These are phyloP conservation scores for Pseudophaeomoniella oleicola DNA, from an alignment of 2,329 filamentous ascomycete species.

Conservation along the genomic window DNA sequence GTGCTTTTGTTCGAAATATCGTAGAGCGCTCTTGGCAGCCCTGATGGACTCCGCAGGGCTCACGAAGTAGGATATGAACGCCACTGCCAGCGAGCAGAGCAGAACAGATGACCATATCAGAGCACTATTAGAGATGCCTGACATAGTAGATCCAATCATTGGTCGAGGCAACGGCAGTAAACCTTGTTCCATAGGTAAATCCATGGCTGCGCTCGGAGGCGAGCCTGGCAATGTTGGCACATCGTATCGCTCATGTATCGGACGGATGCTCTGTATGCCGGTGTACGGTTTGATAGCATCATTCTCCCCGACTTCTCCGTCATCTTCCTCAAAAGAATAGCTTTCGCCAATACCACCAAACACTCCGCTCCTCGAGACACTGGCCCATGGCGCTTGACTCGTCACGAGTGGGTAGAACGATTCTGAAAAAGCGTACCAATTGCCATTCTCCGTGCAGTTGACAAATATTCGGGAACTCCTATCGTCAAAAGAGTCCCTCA, in stretches of 20 bases:
- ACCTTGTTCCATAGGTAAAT: not conserved
- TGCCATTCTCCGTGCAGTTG: conserved; percentile 71
- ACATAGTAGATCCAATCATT: not conserved
- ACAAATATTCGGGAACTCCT: conserved; percentile 61
- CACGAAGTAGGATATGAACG: not conserved
- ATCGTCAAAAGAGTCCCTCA: conserved; percentile 29
- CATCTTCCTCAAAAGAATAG: not conserved
- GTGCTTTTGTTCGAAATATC: not conserved
- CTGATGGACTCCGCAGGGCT: not conserved
- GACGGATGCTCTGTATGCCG: not conserved
- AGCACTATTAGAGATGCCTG: not conserved
- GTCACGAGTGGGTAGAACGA: conserved; percentile 73
- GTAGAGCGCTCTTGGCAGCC: not conserved
- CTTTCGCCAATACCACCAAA: not conserved
- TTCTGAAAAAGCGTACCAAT: conserved; percentile 91
- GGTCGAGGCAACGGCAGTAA: not conserved
- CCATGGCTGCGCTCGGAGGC: conserved; percentile 6
- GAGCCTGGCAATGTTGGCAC: conserved; percentile 3
- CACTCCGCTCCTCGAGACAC: conserved; percentile 30
- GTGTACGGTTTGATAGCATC: not conserved
- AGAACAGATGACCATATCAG: not conserved
- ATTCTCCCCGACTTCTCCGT: not conserved
- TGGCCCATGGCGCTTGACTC: conserved; percentile 45
- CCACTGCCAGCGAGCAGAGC: not conserved
- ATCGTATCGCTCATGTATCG: not conserved